Evolutionary conservation across 2,329 filamentous ascomycete species (phyloP).

Genomic region (Diaporthe ilicicola): DNA sequence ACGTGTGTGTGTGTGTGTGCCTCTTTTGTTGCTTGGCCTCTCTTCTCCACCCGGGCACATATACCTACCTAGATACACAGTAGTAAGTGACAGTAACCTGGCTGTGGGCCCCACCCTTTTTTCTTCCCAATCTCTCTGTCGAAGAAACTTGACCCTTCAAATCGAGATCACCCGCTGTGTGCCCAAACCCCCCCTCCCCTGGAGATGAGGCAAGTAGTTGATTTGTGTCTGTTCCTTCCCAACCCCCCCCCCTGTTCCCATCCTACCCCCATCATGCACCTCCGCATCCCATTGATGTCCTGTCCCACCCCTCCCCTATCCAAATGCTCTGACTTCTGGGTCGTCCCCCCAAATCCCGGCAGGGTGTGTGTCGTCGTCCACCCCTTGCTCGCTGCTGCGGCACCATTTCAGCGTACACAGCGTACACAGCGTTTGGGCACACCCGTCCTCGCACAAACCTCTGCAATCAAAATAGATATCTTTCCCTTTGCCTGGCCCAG

Average conservation of each 20-base stretch:
- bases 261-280: conserved; percentile 1
- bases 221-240: neutral
- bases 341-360: neutral
- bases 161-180: conserved; percentile 13
- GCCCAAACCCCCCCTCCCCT: too few species aligned
- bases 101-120: neutral
- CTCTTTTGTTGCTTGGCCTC: conserved; percentile 2
- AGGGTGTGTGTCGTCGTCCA: neutral
- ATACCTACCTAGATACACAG: neutral
- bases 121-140: too few species aligned
- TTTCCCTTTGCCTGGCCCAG: neutral
- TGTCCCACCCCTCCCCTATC: neutral
- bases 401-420: neutral
- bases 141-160: neutral
- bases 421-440: too few species aligned
- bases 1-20: neutral
- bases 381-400: neutral
- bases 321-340: neutral
- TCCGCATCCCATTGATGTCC: neutral
- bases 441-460: neutral
- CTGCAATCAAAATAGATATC: neutral
- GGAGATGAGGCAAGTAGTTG: neutral
- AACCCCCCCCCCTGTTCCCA: neutral
- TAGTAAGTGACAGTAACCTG: too few species aligned
- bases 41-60: neutral